Conservation (phyloP, 805 yeast genomes). For the Wickerhamomyces queroliae region DNA sequence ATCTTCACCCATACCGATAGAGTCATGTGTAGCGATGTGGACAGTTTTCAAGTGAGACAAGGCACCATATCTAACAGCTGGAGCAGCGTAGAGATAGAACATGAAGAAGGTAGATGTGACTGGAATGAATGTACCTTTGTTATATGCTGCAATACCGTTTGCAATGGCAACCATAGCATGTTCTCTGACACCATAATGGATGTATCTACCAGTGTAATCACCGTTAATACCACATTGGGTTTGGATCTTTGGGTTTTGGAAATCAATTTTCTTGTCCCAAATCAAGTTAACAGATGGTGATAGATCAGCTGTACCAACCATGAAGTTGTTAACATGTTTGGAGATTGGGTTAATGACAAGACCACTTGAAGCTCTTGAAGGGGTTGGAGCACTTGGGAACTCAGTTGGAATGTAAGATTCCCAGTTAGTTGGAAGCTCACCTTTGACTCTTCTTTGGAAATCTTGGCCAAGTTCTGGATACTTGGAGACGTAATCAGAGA, state of each 20-base stretch:
- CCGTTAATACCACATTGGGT: slow-evolving; percentile 25
- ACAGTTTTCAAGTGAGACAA: slow-evolving; percentile 38
- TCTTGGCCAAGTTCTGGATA: slow-evolving; percentile 26
- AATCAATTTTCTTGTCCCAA: slow-evolving; percentile 26
- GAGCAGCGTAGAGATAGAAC: slow-evolving; percentile 41
- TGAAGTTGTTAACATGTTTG: slow-evolving; percentile 19
- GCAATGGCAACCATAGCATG: slow-evolving; percentile 30
- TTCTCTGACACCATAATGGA: slow-evolving; percentile 29
- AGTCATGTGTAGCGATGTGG: slow-evolving; percentile 53
- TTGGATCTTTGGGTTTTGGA: slow-evolving; percentile 22
- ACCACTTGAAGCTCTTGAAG: slow-evolving; percentile 25
- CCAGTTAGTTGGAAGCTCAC: slow-evolving; percentile 25
- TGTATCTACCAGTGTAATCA: slow-evolving; percentile 25
- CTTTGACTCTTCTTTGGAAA: slow-evolving; percentile 20
- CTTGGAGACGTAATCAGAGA: slow-evolving; percentile 15
- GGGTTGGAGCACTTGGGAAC: slow-evolving; percentile 15
- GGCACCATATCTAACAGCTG: slow-evolving; percentile 46
- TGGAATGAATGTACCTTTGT: slow-evolving; percentile 31
- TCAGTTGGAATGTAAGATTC: slow-evolving; percentile 16
- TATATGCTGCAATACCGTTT: slow-evolving; percentile 29
- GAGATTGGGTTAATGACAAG: slow-evolving; percentile 26
- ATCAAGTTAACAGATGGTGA: slow-evolving; percentile 26
- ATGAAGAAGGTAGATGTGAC: slow-evolving; percentile 31
- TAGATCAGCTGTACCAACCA: slow-evolving; percentile 33
- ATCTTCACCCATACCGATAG: slow-evolving; percentile 53